Base-by-base conservation (phyloP, 345 rosid genomes). In the Aegle marmelos region DNA sequence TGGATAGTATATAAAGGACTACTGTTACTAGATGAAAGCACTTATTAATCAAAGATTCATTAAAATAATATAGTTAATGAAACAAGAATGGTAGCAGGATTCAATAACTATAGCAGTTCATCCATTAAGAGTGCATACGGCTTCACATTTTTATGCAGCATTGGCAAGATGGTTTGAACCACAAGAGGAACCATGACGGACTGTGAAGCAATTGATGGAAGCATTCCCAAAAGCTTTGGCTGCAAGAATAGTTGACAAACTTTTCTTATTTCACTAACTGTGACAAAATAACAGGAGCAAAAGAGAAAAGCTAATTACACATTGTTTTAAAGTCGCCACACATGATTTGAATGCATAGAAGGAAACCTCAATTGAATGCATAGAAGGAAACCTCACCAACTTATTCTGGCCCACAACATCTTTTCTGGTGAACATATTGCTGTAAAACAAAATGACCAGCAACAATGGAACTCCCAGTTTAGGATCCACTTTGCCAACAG, bases 161-260 rank as follows among this genome's bases (percentile, higher is more conserved):
- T 92, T 62, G 97, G 98, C 85, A 89, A 76, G 76, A 95, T 84
- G 67, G 92, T 90, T 82, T 93, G 98, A 85, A 95, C 86, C 58
- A 93, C 83, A 65, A 95, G 89, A 41, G 98, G 98, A 87, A 91
- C 80, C 98, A 95, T 93, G 72, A 86, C 86, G 68, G 89, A 88
- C 70, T 92, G 93, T 41, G 97, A 88, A 85, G 98, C 98, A 70
- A 95, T 88, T 69, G 91, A 89, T 39, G 98, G 98, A 80, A 95
- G 93, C 87, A 93, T 74, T 58, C 91, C 85, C 86, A 95, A 77
- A 82, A 95, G 88, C 86, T 92, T 93, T 75, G 90, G 84, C 98
- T 95, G 91, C 82, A 84, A 75, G 60, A 74, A 5, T 37, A 41
- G 61, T 37, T 72, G 27, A 59, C 1, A 39, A 63, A 74, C 63